These are phyloP conservation scores for Thozetella sp. DNA, from an alignment of 495 filamentous ascomycete genomes.

Conservation along the genomic window DNA sequence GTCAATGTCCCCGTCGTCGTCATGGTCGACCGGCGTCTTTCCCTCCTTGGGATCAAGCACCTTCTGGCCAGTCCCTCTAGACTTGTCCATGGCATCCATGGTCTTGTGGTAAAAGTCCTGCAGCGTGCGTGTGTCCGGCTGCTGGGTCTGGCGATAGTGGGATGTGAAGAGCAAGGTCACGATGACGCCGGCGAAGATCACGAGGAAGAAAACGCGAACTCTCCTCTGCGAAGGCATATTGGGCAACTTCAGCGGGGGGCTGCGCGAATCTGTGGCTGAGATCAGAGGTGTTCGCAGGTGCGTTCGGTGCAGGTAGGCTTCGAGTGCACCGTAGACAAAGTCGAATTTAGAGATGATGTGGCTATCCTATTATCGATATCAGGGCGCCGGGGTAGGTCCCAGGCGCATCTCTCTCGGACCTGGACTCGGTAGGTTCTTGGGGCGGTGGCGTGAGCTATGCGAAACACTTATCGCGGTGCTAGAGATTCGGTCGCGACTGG, in stretches of 20 bases:
- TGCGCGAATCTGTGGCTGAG: too few species aligned
- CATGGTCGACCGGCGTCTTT: slow-evolving; percentile 33
- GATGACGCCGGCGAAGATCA: slow-evolving; percentile 57
- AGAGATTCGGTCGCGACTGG: neutral
- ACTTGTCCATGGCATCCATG: slow-evolving; percentile 42
- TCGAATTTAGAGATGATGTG: too few species aligned
- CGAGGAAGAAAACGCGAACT: slow-evolving; percentile 58
- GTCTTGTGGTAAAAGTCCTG: slow-evolving; percentile 61
- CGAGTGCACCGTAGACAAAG: too few species aligned
- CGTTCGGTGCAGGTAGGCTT: too few species aligned
- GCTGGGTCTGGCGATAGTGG: slow-evolving; percentile 30
- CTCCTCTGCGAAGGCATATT: slow-evolving; percentile 75
- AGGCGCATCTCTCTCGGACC: neutral
- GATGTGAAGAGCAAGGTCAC: slow-evolving; percentile 65
- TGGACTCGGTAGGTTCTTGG: neutral
- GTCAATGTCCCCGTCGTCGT: slow-evolving; percentile 44
- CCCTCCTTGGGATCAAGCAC: slow-evolving; percentile 28
- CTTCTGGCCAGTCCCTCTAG: slow-evolving; percentile 28
- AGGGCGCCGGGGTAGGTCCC: neutral
- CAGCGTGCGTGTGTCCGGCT: slow-evolving; percentile 35
- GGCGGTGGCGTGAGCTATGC: neutral
- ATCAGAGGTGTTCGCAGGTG: too few species aligned
- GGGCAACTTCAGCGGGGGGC: too few species aligned
- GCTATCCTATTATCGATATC: neutral
- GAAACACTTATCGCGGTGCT: neutral